These are phyloP conservation scores for Penicillium roqueforti DNA, from an alignment of 495 filamentous ascomycete species.

Conservation along the genomic window DNA sequence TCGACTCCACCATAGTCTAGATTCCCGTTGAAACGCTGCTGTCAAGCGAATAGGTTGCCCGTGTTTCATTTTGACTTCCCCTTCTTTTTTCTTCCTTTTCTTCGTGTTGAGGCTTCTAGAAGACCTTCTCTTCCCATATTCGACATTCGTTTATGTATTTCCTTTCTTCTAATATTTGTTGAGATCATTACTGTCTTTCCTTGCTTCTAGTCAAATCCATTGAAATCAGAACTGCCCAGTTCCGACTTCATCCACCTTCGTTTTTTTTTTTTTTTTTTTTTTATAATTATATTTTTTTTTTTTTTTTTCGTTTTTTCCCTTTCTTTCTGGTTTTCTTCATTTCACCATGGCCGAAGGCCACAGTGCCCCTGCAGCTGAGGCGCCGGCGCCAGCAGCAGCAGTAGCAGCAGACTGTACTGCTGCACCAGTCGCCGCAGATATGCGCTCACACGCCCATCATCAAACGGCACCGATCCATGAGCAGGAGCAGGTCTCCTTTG, in stretches of 20 bases:
- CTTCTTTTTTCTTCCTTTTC: slow-evolving; percentile 3
- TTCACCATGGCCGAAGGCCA: slow-evolving; percentile 20
- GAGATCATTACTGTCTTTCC: not conserved
- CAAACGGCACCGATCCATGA: slow-evolving; percentile 3
- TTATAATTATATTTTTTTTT: no score
- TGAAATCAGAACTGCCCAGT: not conserved
- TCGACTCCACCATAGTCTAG: slow-evolving; percentile 6
- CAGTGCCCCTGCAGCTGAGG: slow-evolving; percentile 15
- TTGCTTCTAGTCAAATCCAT: slow-evolving; percentile 1
- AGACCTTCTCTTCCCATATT: not conserved
- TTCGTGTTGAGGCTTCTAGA: not conserved
- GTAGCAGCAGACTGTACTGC: slow-evolving; percentile 13
- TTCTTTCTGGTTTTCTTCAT: not conserved
- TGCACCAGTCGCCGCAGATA: slow-evolving; percentile 28
- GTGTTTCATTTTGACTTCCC: slow-evolving; percentile 9
- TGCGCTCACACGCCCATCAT: slow-evolving; percentile 21
- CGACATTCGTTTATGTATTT: slow-evolving; percentile 4
- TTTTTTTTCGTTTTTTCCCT: slow-evolving; percentile 9
- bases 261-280: slow-evolving; percentile 9
- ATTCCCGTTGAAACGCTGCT: slow-evolving; percentile 7
- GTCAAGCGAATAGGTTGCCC: slow-evolving; percentile 1
- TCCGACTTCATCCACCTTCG: not conserved
- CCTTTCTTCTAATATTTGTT: slow-evolving; percentile 1
- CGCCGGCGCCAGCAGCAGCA: slow-evolving; percentile 11
- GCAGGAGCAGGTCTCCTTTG: slow-evolving; percentile 29